A percentile compares a stretch with the other conserved stretches of the same genome.
Conservation (phyloP, 2,329 filamentous ascomycete species). For the Aspergillus caelatus region DNA sequence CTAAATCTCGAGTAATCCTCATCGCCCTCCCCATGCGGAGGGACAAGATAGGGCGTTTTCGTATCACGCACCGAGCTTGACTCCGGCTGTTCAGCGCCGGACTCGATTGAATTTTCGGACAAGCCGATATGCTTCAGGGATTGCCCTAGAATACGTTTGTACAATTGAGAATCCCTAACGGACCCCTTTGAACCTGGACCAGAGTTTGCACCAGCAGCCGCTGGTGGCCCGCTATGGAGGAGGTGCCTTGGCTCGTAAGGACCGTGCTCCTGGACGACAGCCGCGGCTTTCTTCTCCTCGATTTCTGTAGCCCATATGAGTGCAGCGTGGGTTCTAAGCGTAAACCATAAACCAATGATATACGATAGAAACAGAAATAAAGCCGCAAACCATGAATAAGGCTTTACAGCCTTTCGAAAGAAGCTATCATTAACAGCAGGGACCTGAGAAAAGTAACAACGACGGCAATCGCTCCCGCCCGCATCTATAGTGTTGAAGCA, state of each 20-base stretch:
- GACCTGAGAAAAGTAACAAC: slow-evolving; percentile 90
- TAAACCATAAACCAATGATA: slow-evolving; percentile 92
- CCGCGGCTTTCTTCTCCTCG: slow-evolving; percentile 69
- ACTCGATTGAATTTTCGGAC: slow-evolving; percentile 54
- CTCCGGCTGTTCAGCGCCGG: slow-evolving; percentile 31
- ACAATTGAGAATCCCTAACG: slow-evolving; percentile 84
- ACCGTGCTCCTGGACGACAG: slow-evolving; percentile 32
- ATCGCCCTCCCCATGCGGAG: slow-evolving; percentile 63
- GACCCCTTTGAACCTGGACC: slow-evolving; percentile 62
- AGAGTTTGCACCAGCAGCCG: slow-evolving; percentile 44
- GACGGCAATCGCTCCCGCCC: slow-evolving; percentile 70
- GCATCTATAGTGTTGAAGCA: slow-evolving; percentile 58
- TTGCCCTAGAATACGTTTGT: slow-evolving; percentile 90
- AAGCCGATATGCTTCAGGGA: slow-evolving; percentile 83
- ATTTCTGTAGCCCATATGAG: slow-evolving; percentile 92
- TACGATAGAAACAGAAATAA: slow-evolving; percentile 88
- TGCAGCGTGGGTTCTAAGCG: slow-evolving; percentile 89
- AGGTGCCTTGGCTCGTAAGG: slow-evolving; percentile 40
- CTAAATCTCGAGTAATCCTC: slow-evolving; percentile 36
- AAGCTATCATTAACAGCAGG: slow-evolving; percentile 85
- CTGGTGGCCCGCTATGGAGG: slow-evolving; percentile 33
- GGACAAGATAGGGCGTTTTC: slow-evolving; percentile 68
- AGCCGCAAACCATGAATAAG: slow-evolving; percentile 90
- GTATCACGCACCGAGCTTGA: slow-evolving; percentile 24
- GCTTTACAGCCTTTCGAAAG: slow-evolving; percentile 85